Base-by-base conservation (phyloP, 176 grass and related monocot species). In the Poa annua region DNA sequence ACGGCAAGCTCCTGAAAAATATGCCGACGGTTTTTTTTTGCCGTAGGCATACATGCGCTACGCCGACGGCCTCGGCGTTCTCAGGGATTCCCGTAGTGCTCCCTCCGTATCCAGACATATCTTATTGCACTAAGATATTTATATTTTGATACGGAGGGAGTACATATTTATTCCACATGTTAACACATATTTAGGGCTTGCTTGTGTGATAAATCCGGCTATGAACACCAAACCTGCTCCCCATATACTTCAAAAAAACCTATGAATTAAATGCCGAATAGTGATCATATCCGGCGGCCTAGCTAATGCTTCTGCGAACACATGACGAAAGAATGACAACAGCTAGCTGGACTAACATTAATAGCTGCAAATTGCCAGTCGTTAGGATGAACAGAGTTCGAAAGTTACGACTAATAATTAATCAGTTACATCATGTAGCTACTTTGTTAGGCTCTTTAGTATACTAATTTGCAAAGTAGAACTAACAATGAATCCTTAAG, bases 391-490 rank as follows among this genome's bases (percentile, higher is more conserved):
- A 15, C 1, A 72, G 22, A 72, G 67, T 73, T 34, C 0, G 65
- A 47, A 16, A 14, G 53, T 7, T 32, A 19, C 24, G 59, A 32
- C 24, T 29, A 62, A 17, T n/a, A 72, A 72, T 33, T 42, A 42
- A 42, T 42, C 26, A 73, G 42, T 73, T 49, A 73, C 48, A 51
- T 48, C 17, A 5, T 0, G 8, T 14, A 8, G 22, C 50, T n/a
- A 7, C 29, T 20, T n/a, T 45, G 45, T 71, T 42, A 32, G 44
- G 15, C 50, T 82, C 3, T 14, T 60, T 26, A 12, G 21, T 60
- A 60, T 60, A 60, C 22, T 52, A 50, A 7, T 49, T 81, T 74
- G 25, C 42, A 75, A 74, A 83, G 70, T 83, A 50, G 25, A n/a
- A 12, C 35, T 41, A 59, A 74, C 39, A 35, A 36, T 11, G 70